Evolutionary conservation across 352 stramenopile species (phyloP).

Genomic region (Phytophthora capsici): DNA sequence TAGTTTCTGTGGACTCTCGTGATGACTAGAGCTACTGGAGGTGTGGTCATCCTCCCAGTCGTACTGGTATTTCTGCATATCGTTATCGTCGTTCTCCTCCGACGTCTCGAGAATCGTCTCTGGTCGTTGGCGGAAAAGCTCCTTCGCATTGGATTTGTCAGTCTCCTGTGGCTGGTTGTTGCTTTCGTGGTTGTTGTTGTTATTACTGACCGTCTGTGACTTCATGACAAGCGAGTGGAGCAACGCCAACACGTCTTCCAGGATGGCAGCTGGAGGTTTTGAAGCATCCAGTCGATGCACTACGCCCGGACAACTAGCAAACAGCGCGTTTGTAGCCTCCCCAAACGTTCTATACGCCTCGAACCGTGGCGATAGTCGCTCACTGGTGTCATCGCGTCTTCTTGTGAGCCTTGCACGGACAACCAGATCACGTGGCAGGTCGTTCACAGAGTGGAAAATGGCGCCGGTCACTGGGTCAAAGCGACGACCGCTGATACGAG

Average conservation of each 20-base stretch:
- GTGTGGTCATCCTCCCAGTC: conserved; percentile 47
- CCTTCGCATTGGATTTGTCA: conserved; percentile 19
- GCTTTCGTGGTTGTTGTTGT: conserved; percentile 13
- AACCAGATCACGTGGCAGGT: conserved; percentile 46
- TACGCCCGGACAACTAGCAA: conserved; percentile 26
- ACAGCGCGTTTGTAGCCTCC: conserved; percentile 59
- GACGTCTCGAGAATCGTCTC: conserved; percentile 62
- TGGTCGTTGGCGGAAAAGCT: conserved; percentile 33
- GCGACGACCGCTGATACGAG: conserved; percentile 58
- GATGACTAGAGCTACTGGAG: conserved; percentile 5
- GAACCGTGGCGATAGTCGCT: conserved; percentile 65
- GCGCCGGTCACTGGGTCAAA: conserved; percentile 65
- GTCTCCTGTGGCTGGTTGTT: conserved; percentile 26
- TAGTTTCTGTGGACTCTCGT: conserved; percentile 20
- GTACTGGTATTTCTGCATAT: conserved; percentile 41
- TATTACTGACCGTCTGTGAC: conserved; percentile 5
- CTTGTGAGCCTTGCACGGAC: conserved; percentile 64
- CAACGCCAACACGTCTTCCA: conserved; percentile 50
- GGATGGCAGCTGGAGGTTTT: conserved; percentile 35
- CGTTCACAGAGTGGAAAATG: conserved; percentile 65
- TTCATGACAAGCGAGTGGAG: conserved; percentile 44
- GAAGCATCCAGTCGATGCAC: conserved; percentile 56
- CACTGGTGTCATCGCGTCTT: conserved; percentile 60
- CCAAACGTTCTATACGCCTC: conserved; percentile 71
- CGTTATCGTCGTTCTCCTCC: conserved; percentile 48